Evolutionary conservation across 345 rosid genomes (phyloP).

Genomic region (Hibiscus tridactylites): DNA sequence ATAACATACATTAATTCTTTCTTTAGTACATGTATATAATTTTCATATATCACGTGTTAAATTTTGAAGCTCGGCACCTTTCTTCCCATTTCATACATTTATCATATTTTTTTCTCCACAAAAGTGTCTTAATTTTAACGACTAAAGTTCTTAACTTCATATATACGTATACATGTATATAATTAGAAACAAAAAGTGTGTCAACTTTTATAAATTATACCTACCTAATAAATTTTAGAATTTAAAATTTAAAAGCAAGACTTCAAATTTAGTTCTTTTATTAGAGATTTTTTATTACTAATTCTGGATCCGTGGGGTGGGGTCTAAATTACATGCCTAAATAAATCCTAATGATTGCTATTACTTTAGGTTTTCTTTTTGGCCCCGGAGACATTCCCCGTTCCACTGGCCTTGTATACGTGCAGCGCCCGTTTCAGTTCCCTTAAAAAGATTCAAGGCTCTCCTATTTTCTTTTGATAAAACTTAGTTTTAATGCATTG

Average conservation of each 20-base stretch:
- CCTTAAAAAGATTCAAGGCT: background rate
- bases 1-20: background rate
- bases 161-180: too few relatives aligned
- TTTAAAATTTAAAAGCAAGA: too few relatives aligned
- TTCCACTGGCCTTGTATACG: background rate
- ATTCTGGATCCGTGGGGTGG: background rate
- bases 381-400: background rate
- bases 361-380: background rate
- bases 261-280: too few relatives aligned
- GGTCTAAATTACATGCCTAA: background rate
- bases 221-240: background rate
- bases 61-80: too few relatives aligned
- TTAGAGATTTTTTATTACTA: too few relatives aligned
- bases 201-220: background rate
- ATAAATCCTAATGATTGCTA: background rate
- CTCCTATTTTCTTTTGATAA: background rate
- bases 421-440: background rate
- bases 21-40: background rate
- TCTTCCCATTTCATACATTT: background rate
- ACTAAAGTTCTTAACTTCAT: too few relatives aligned
- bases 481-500: too few relatives aligned
- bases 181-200: too few relatives aligned
- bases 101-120: too few relatives aligned
- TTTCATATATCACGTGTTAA: too few relatives aligned
- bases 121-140: too few relatives aligned